Evolutionary conservation across 805 yeast species (phyloP), one percentile per base, ranked within the genome.

Genomic region (Priceomyces fermenticarens): DNA sequence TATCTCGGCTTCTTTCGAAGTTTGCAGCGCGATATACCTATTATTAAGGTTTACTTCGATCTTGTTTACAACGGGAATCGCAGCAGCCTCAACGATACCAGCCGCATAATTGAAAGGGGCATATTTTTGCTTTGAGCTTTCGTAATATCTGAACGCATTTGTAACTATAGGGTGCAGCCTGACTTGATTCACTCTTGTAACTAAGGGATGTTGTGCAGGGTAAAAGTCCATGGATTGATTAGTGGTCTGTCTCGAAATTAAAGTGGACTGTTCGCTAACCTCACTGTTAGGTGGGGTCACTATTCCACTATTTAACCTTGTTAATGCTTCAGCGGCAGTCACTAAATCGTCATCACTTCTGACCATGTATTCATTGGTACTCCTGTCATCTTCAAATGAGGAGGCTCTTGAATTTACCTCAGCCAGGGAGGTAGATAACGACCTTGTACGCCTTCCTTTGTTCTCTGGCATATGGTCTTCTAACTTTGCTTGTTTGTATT

Each of bases 21-120:
- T 40, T 31, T 49, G 48, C 10, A 49, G 53, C 10, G 60, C 62
- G 38, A 60, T 63, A 40, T 69, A 72, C 34, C 71, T 52, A 36
- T 49, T 70, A 49, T 68, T 74, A 51, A 68, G 63, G 53, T 63
- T 74, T 40, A 57, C 65, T 56, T 67, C 81, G 45, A 73, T 70
- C 40, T 67, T 73, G 42, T 59, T 70, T 33, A 77, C 82, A 46
- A 76, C 70, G 1, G 81, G 81, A 30, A 68, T 59, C 11, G 83
- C 78, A 0, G 79, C 80, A 45, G 71, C 68, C 53, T 76, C 82
- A 30, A 79, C 77, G 44, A 78, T 71, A 28, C 73, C 84, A 1
- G 83, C 85, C 14, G 82, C 83, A 57, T 78, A 80, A 53, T 73
- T 72, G 54, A 78, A 73, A 31, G 78, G 66, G 30, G 74, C 70